phyloP scores from a whole-genome alignment of 345 rosid genomes.

The Hibiscus mutabilis region DNA sequence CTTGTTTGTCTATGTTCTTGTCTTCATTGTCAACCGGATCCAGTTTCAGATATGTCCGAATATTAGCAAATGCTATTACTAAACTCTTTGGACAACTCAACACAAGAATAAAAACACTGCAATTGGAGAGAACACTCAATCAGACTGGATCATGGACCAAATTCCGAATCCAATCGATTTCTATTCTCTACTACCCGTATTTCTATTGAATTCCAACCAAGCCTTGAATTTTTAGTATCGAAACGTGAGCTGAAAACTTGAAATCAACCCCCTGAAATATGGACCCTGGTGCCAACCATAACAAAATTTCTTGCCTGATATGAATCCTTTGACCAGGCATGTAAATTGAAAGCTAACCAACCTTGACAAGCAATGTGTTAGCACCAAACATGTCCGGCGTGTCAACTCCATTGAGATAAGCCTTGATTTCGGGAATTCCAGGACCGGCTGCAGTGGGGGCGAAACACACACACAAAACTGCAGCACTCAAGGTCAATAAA shows the following conservation, averaged over 20 bases:
- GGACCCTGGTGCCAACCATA: background rate
- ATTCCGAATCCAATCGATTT: conserved; percentile 1
- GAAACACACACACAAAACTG: conserved; percentile 66
- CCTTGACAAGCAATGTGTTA: conserved; percentile 80
- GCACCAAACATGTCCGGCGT: conserved; percentile 89
- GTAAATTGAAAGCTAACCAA: conserved; percentile 13
- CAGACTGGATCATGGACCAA: background rate
- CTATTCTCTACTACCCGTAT: background rate
- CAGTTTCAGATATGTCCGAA: background rate
- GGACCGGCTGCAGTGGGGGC: conserved; percentile 98
- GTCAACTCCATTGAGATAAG: conserved; percentile 90
- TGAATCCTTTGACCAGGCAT: background rate
- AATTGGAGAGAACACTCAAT: background rate
- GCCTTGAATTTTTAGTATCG: background rate
- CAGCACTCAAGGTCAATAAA: conserved; percentile 49
- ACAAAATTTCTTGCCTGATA: background rate
- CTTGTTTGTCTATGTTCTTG: background rate
- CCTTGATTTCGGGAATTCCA: conserved; percentile 92
- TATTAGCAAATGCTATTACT: background rate
- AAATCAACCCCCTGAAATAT: no score
- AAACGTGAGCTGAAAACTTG: background rate
- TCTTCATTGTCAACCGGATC: background rate
- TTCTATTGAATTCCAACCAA: no score
- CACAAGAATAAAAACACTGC: background rate
- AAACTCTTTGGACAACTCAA: background rate